Evolutionary conservation across 163 green algal genomes (phyloP), one percentile per base, ranked within the genome.

Genomic region (Scenedesmus sp.): DNA sequence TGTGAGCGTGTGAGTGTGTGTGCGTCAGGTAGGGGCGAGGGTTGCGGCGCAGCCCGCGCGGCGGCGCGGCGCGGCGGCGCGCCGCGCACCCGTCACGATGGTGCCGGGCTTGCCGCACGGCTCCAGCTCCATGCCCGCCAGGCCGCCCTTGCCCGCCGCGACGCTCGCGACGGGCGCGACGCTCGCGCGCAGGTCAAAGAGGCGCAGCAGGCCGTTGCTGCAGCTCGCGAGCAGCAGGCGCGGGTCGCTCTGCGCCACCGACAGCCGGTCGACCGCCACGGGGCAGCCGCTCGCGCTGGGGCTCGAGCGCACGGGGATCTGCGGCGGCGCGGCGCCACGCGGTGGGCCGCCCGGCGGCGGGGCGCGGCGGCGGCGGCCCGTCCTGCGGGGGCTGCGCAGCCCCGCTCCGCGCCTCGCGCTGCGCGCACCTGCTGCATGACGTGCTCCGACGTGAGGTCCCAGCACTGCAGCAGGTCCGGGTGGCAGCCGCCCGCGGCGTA

Each of bases 391-490:
- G n/a, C n/a, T n/a, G n/a, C n/a, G n/a, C n/a, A n/a, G n/a, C n/a
- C n/a, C n/a, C n/a, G n/a, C n/a, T n/a, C n/a, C n/a, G n/a, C n/a
- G n/a, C n/a, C n/a, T n/a, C 28, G 39, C 18, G 24, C 65, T 48
- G 65, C 39, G 22, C 42, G 24, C 63, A 86, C 76, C 84, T 85
- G 75, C 66, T 82, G 75, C 29, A 75, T 80, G 81, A 89, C 94
- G 53, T 83, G 77, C 83, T 97, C 93, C 18, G 87, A 63, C 4
- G 83, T 74, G 51, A 96, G 80, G 82, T 96, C 89, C 93, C 93
- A 97, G 48, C 86, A 80, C 78, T 94, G 90, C 2, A 95, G 75
- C 34, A 85, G 78, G 51, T 85, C 82, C 6, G 88, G 83, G 31
- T 86, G 75, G 47, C 74, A 83, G 36, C 92, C 92, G 15, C 92